Evolutionary conservation across 2,329 filamentous ascomycete genomes (phyloP).

Genomic region (Botrytis fragariae): DNA sequence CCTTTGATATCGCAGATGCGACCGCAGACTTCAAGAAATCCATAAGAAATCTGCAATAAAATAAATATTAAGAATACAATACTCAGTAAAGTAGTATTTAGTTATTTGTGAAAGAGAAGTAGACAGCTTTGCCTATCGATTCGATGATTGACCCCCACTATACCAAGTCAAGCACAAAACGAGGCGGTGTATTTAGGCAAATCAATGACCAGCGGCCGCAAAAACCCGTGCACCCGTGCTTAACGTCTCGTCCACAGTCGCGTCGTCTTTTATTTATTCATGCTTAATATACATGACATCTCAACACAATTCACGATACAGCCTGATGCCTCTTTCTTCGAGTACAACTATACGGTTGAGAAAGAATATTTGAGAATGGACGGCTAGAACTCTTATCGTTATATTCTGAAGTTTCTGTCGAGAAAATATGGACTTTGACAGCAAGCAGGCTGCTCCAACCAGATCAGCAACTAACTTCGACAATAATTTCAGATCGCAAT

Average conservation of each 20-base stretch:
- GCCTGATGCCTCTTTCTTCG: background rate
- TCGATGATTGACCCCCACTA: constrained; percentile 12
- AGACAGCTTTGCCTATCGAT: constrained; percentile 16
- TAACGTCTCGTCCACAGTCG: background rate
- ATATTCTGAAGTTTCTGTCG: background rate
- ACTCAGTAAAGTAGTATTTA: background rate
- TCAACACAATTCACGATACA: background rate
- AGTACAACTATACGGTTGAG: background rate
- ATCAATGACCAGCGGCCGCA: background rate
- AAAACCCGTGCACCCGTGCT: background rate
- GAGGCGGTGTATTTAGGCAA: background rate
- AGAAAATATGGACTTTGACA: constrained; percentile 5
- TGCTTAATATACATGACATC: background rate
- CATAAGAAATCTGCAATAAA: constrained; percentile 54
- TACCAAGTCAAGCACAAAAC: background rate
- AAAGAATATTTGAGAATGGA: background rate
- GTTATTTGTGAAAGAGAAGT: constrained; percentile 16
- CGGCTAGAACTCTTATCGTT: background rate
- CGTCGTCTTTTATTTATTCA: background rate
- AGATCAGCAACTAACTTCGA: constrained; percentile 5
- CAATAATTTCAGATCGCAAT: background rate
- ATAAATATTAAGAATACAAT: constrained; percentile 3
- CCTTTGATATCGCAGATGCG: constrained; percentile 93
- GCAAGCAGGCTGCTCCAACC: background rate
- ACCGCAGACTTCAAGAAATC: constrained; percentile 98